Conservation (phyloP, 345 rosid species). For the Salix viminalis region DNA sequence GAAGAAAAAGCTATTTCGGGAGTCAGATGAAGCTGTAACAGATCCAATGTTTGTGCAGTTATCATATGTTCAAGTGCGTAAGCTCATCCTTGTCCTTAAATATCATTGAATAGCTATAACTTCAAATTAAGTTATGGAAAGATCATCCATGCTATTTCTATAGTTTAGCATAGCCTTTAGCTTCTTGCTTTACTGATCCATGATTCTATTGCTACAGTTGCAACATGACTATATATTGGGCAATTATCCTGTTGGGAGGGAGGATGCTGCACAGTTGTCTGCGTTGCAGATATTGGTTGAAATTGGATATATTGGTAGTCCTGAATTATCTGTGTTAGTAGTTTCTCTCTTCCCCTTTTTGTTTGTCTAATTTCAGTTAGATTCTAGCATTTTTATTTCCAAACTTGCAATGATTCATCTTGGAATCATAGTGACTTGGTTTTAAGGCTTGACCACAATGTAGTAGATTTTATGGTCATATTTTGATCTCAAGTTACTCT, state of each 20-base stretch:
- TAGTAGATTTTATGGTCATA: neutral
- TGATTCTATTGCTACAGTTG: slow-evolving; percentile 48
- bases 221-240: slow-evolving; percentile 97
- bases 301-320: slow-evolving; percentile 76
- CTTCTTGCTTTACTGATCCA: slow-evolving; percentile 17
- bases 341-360: neutral
- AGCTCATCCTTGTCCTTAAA: neutral
- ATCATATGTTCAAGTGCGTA: slow-evolving; percentile 88
- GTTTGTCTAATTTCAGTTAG: neutral
- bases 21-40: slow-evolving; percentile 91
- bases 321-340: slow-evolving; percentile 88
- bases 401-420: neutral
- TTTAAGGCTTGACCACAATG: neutral
- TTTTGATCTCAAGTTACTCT: neutral
- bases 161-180: neutral
- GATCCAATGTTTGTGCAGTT: slow-evolving; percentile 95
- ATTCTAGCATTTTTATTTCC: neutral
- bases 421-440: neutral
- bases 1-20: slow-evolving; percentile 89
- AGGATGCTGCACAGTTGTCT: slow-evolving; percentile 94
- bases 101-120: slow-evolving; percentile 4
- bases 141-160: slow-evolving; percentile 1
- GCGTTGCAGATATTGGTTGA: slow-evolving; percentile 94
- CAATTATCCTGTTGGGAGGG: slow-evolving; percentile 98
- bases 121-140: neutral